These are phyloP conservation scores for Candida tibetensis DNA, from an alignment of 805 yeast species.

Conservation along the genomic window DNA sequence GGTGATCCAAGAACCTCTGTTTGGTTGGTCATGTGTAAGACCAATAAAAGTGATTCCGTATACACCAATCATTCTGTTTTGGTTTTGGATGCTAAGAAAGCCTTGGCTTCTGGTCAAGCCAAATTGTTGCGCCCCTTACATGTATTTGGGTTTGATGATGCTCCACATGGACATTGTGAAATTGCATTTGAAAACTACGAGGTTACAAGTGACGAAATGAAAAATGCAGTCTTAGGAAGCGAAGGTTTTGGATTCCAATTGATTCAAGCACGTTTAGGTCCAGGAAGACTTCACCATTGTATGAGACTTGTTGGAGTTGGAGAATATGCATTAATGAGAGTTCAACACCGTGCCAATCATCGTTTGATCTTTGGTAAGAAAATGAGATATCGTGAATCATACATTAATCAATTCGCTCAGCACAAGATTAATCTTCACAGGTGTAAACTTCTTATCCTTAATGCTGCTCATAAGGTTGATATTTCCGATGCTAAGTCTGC, in stretches of 20 bases:
- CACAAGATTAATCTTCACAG: slow-evolving; percentile 52
- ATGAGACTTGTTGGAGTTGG: slow-evolving; percentile 64
- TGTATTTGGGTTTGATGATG: slow-evolving; percentile 63
- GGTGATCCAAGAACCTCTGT: slow-evolving; percentile 61
- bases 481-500: slow-evolving; percentile 53
- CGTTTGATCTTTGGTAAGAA: slow-evolving; percentile 52
- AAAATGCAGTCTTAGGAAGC: slow-evolving; percentile 40
- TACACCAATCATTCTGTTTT: slow-evolving; percentile 57
- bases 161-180: slow-evolving; percentile 72
- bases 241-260: slow-evolving; percentile 59
- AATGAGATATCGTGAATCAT: slow-evolving; percentile 49
- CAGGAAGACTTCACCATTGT: slow-evolving; percentile 71
- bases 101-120: slow-evolving; percentile 49
- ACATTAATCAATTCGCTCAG: slow-evolving; percentile 49
- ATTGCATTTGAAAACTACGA: slow-evolving; percentile 49
- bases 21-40: slow-evolving; percentile 54
- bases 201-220: slow-evolving; percentile 43
- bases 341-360: slow-evolving; percentile 50
- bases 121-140: slow-evolving; percentile 47
- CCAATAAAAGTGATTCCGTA: slow-evolving; percentile 25
- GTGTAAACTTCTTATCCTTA: slow-evolving; percentile 52
- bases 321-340: slow-evolving; percentile 49
- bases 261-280: slow-evolving; percentile 63
- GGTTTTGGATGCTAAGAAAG: slow-evolving; percentile 50
- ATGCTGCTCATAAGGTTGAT: slow-evolving; percentile 62